Conservation (phyloP, 768 basidiomycete species). For the Auriscalpium orientale region DNA sequence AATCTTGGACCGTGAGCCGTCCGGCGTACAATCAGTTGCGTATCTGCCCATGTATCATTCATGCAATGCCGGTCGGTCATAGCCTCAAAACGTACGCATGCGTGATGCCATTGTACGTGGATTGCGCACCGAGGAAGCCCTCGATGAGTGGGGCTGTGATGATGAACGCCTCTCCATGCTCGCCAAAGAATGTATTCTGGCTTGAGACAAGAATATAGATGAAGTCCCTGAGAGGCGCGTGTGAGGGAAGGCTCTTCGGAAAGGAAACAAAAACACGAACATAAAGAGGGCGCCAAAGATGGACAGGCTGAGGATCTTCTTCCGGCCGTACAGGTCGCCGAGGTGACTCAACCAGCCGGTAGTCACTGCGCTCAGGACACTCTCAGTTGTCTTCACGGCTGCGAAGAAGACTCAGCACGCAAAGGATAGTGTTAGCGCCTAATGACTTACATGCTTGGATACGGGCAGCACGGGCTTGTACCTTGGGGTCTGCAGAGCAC, state of each 20-base stretch:
- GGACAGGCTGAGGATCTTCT: conserved; percentile 10
- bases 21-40: conserved; percentile 14
- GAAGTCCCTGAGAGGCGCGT: conserved; percentile 8
- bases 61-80: not conserved
- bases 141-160: conserved; percentile 15
- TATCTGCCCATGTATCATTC: conserved; percentile 4
- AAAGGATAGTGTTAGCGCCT: not conserved
- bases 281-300: conserved; percentile 18
- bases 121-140: conserved; percentile 15
- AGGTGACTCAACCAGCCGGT: conserved; percentile 16
- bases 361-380: conserved; percentile 14
- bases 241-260: not conserved
- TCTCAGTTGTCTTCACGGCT: conserved; percentile 17
- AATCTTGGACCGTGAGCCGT: conserved; percentile 15
- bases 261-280: not conserved
- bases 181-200: conserved; percentile 6
- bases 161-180: conserved; percentile 13
- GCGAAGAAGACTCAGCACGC: not conserved
- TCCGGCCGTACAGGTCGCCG: conserved; percentile 13
- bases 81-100: conserved; percentile 9
- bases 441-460: conserved; percentile 14
- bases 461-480: conserved; percentile 16
- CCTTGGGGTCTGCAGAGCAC: conserved; percentile 12
- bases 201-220: conserved; percentile 15
- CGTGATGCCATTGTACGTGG: conserved; percentile 15